Percentiles rank a stretch among this genome's conserved stretches.
Evolutionary conservation across 1,139 yeast species (phyloP).

Genomic region (Meyerozyma elateridarum): DNA sequence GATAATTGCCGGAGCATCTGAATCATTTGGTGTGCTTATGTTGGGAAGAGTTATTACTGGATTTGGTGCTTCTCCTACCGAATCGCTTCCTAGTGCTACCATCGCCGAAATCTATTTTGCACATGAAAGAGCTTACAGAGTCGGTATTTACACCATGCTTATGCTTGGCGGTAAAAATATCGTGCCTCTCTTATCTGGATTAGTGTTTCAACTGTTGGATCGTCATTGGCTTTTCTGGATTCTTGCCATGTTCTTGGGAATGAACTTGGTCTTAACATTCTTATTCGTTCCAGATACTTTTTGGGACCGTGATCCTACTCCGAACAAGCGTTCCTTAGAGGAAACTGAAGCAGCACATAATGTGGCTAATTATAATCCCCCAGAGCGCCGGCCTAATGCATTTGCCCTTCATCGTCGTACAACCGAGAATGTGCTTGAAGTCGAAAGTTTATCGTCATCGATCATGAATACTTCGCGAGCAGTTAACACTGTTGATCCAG

Average conservation of each 20-base stretch:
- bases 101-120: slow-evolving; percentile 59
- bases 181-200: slow-evolving; percentile 52
- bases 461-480: slow-evolving; percentile 8
- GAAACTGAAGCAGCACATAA: slow-evolving; percentile 49
- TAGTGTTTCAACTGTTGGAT: slow-evolving; percentile 44
- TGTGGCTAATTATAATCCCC: slow-evolving; percentile 26
- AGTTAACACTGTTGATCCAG: slow-evolving; percentile 5
- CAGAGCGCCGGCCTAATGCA: slow-evolving; percentile 29
- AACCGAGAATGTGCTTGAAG: slow-evolving; percentile 15
- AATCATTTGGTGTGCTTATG: slow-evolving; percentile 46
- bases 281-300: slow-evolving; percentile 63
- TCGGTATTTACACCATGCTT: slow-evolving; percentile 58
- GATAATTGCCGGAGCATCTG: slow-evolving; percentile 50
- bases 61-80: slow-evolving; percentile 58
- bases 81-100: slow-evolving; percentile 57
- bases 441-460: slow-evolving; percentile 18
- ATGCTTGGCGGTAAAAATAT: slow-evolving; percentile 60
- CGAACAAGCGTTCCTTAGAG: slow-evolving; percentile 42
- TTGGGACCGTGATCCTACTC: slow-evolving; percentile 56
- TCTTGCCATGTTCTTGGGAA: slow-evolving; percentile 48
- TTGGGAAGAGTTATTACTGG: slow-evolving; percentile 58
- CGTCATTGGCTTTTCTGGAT: slow-evolving; percentile 66
- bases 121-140: slow-evolving; percentile 61
- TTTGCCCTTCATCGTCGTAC: slow-evolving; percentile 24
- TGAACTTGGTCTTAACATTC: slow-evolving; percentile 40